Conservation (phyloP, 2,329 filamentous ascomycete species). For the Colletotrichum incanum region DNA sequence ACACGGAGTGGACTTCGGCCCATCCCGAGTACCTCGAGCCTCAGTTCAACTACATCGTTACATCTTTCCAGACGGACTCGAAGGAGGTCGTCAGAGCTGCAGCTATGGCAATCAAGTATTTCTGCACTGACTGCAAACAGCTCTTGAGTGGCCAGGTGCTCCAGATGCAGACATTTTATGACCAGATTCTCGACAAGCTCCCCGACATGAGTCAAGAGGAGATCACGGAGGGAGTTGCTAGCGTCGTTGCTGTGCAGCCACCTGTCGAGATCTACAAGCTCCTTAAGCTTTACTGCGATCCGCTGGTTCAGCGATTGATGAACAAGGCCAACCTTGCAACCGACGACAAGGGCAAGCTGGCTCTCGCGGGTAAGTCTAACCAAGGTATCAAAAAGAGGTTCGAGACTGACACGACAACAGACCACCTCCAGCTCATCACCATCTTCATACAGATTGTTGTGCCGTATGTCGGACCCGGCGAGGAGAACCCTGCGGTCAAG, state of each 20-base stretch:
- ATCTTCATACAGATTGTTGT: slow-evolving; percentile 86
- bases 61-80: slow-evolving; percentile 89
- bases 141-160: slow-evolving; percentile 86
- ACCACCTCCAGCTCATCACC: slow-evolving; percentile 93
- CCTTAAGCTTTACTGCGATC: slow-evolving; percentile 94
- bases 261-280: slow-evolving; percentile 84
- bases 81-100: slow-evolving; percentile 93
- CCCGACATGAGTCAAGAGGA: slow-evolving; percentile 93
- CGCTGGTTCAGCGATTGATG: slow-evolving; percentile 89
- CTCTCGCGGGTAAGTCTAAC: slow-evolving; percentile 80
- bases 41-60: slow-evolving; percentile 96
- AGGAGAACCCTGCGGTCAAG: slow-evolving; percentile 91
- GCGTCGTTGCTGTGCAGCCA: slow-evolving; percentile 90
- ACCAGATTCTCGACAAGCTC: slow-evolving; percentile 88
- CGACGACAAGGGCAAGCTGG: slow-evolving; percentile 86
- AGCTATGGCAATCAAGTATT: slow-evolving; percentile 95
- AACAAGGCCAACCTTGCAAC: slow-evolving; percentile 87
- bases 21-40: slow-evolving; percentile 93
- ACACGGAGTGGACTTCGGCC: slow-evolving; percentile 97
- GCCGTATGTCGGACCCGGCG: slow-evolving; percentile 79
- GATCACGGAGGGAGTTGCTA: slow-evolving; percentile 94
- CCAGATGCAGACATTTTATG: slow-evolving; percentile 93
- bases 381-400: not conserved
- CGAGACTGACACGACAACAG: slow-evolving; percentile 58
- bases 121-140: slow-evolving; percentile 94